Evolutionary conservation across 1,284 basidiomycete genomes (phyloP), one percentile per base, ranked within the genome.

Genomic region (Ceratobasidium theobromae): DNA sequence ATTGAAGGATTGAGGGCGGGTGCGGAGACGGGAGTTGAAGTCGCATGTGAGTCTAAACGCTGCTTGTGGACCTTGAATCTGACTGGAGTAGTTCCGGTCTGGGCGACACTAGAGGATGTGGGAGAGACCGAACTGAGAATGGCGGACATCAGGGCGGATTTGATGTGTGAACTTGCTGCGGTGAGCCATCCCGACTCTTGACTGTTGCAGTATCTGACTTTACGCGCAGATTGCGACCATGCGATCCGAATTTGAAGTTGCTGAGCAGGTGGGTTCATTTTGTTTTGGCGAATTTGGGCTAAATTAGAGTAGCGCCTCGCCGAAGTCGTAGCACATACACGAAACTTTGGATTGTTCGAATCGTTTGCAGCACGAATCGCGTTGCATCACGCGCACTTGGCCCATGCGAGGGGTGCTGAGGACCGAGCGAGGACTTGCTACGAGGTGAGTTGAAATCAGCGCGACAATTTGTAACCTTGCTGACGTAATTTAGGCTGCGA

Each of bases 81-180:
- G 27, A 16, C 27, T 45, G 12, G 32, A 18, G 11, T 53, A 79
- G 79, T 78, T 32, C 73, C 84, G 0, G 67, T 76, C 4, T 87
- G 84, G 82, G 78, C 84, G 0, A 81, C 81, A 33, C 71, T 78
- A 4, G 76, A 75, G 2, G 85, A 88, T 54, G 75, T 84, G 0
- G 75, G 78, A 12, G 80, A 79, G 27, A 74, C 85, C 0, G 81
- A 83, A 55, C 73, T 77, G 33, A 77, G 79, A 35, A 77, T 87
- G 68, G 78, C 80, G n/a, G 81, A 80, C 68, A 81, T 91, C 43
- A 85, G 85, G 68, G 87, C 86, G 0, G 88, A 90, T 71, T 73
- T 90, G 65, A 73, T 89, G 28, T 70, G 69, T 51, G 70, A 72
- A 35, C 21, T 68, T n/a, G 67, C 48, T 8, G 66, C 67, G 41